Evolutionary conservation across 1,284 basidiomycete species (phyloP), one percentile per base, ranked within the genome.

Genomic region (Gomphus sp.): DNA sequence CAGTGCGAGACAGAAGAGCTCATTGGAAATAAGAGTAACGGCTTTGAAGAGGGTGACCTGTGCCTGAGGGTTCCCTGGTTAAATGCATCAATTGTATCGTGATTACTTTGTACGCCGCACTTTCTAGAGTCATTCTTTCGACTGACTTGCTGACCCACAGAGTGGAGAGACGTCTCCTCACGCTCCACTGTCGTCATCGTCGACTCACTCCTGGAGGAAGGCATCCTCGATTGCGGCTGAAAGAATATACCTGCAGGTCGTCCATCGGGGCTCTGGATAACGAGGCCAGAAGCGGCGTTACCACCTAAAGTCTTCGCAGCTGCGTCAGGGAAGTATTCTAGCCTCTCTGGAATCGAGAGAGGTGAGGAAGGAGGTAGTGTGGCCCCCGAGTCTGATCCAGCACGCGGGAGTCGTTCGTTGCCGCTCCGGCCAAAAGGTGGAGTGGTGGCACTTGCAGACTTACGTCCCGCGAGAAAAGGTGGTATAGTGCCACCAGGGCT

Each of bases 171-270:
- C 22, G 55, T 8, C 31, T 34, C 11, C 10, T 55, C 43, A 56
- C 48, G 52, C 28, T 60, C 58, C 53, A 55, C 33, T 9, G 44
- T 41, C 31, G 56, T 25, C 48, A 43, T 33, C 10, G 28, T 22
- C 43, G 31, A n/a, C 8, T 48, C 39, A 33, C 14, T 37, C 10
- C 36, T 36, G 10, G 45, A 52, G 14, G 54, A 52, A 9, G 39
- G 39, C 36, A 44, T 16, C 55, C 66, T 67, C 11, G 64, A 63
- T 3, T 70, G 73, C 0, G 96, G 96, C 65, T 95, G 89, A 72
- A 99, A 99, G 73, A 94, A 93, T 63, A 99, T 95, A 6, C 93
- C 95, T 22, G 92, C 84, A 0, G 93, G 91, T 62, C 93, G 85
- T 0, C 96, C 96, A 68, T 97, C 93, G 0, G 92, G 91, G 67